A percentile compares a stretch with the other conserved stretches of the same genome.
Conservation (phyloP, 192 early-diverging fungal species). For the Polychytrium aggregatum region DNA sequence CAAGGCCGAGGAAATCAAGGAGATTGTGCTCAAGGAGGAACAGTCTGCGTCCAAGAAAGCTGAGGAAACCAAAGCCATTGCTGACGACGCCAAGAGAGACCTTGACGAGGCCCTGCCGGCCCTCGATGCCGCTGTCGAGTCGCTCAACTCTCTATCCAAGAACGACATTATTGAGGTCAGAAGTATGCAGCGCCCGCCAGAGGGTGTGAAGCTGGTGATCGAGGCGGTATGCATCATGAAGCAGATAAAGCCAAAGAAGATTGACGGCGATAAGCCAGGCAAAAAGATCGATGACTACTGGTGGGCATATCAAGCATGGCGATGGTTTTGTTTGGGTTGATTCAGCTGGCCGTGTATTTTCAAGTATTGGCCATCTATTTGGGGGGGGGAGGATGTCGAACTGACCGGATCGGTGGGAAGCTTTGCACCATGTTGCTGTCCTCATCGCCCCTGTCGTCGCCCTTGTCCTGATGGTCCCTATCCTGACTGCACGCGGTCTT, state of each 20-base stretch:
- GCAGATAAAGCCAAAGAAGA: constrained; percentile 48
- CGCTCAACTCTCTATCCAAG: constrained; percentile 45
- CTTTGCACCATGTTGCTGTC: too few species aligned
- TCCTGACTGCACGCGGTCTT: too few species aligned
- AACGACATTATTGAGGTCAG: constrained; percentile 54
- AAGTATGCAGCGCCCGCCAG: constrained; percentile 49
- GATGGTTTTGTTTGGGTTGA: too few species aligned
- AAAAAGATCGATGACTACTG: constrained; percentile 56
- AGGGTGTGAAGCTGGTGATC: constrained; percentile 54
- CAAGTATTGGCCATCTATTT: too few species aligned
- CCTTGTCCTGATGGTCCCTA: too few species aligned
- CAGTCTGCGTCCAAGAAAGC: constrained; percentile 44
- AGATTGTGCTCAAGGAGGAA: constrained; percentile 41
- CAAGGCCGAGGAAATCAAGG: constrained; percentile 48
- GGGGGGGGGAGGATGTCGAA: too few species aligned
- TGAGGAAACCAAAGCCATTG: constrained; percentile 49
- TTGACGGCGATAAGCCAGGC: constrained; percentile 47
- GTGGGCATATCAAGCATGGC: too few species aligned
- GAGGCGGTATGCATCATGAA: constrained; percentile 58
- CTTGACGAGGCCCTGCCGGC: constrained; percentile 50
- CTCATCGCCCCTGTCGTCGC: too few species aligned
- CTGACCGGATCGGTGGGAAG: too few species aligned
- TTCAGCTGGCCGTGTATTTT: too few species aligned
- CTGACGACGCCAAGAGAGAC: constrained; percentile 48
- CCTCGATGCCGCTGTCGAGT: constrained; percentile 46